Evolutionary conservation across 208 protist species (phyloP).

Genomic region (Trypanosomatidae sp.): DNA sequence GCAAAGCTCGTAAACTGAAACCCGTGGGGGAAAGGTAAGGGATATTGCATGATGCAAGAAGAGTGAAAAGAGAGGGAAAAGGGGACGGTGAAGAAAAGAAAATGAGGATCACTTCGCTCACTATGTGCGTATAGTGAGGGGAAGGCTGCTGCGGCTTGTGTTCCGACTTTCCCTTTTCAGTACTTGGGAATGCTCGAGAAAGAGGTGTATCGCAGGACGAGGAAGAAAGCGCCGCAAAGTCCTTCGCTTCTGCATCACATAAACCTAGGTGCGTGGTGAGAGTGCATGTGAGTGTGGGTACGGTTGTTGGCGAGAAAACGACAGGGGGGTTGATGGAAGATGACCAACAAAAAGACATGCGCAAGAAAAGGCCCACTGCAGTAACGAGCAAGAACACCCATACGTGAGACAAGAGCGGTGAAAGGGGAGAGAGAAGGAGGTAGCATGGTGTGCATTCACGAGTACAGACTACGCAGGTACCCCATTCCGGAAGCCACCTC

Average conservation of each 20-base stretch:
- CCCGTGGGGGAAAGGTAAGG: not conserved
- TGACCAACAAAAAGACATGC: not conserved
- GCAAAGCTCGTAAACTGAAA: not conserved
- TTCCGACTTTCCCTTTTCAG: not conserved
- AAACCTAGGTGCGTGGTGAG: not conserved
- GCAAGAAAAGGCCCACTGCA: not conserved
- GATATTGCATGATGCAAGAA: not conserved
- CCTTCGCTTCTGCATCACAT: not conserved
- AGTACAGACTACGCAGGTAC: not conserved
- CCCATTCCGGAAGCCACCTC: too few species aligned
- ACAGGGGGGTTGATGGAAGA: not conserved
- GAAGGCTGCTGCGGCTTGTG: not conserved
- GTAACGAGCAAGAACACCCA: not conserved
- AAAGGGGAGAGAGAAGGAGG: not conserved
- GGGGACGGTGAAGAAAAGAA: not conserved
- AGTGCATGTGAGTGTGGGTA: not conserved
- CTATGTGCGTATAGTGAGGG: not conserved
- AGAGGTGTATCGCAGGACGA: not conserved
- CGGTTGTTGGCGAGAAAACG: not conserved
- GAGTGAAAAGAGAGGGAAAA: not conserved
- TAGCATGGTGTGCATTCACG: not conserved
- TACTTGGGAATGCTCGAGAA: not conserved
- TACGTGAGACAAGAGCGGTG: not conserved
- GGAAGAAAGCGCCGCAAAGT: not conserved
- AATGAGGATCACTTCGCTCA: not conserved